Evolutionary conservation across 495 filamentous ascomycete genomes (phyloP).

Genomic region (Diplogelasinospora grovesii): DNA sequence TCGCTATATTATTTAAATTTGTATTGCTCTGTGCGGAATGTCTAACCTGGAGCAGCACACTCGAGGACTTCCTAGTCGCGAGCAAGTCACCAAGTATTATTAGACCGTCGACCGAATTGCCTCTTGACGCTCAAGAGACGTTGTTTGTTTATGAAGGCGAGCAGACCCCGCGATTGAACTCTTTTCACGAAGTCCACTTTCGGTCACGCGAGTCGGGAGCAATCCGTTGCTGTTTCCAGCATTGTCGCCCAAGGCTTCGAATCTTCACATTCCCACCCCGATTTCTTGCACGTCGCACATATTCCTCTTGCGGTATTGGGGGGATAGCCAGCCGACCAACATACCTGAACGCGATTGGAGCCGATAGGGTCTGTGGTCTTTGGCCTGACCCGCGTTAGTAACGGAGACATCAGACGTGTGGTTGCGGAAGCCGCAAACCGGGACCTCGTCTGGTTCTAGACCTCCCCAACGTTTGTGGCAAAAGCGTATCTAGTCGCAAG

Average conservation of each 20-base stretch:
- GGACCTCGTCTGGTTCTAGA: slow-evolving; percentile 14
- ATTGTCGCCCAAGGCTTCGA: too few species aligned
- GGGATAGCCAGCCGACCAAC: too few species aligned
- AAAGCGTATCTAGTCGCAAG: slow-evolving; percentile 43
- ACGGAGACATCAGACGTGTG: slow-evolving; percentile 6
- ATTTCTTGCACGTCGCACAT: too few species aligned
- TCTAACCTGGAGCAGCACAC: slow-evolving; percentile 15
- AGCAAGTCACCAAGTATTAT: slow-evolving; percentile 6
- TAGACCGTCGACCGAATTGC: slow-evolving; percentile 6
- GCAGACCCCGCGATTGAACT: too few species aligned
- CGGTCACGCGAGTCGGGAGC: too few species aligned
- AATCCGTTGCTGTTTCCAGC: too few species aligned
- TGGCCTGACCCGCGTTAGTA: slow-evolving; percentile 9
- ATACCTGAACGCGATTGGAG: slow-evolving; percentile 16
- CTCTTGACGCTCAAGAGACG: too few species aligned
- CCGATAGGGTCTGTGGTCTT: slow-evolving; percentile 10
- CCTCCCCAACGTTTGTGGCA: slow-evolving; percentile 21
- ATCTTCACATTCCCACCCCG: too few species aligned
- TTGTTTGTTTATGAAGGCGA: too few species aligned
- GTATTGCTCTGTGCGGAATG: slow-evolving; percentile 14
- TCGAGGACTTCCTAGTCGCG: slow-evolving; percentile 6
- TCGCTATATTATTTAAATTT: neutral
- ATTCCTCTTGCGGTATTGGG: too few species aligned
- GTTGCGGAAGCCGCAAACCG: slow-evolving; percentile 3
- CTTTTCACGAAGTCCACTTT: too few species aligned